Conservation (phyloP, 176 grass and related monocot genomes). For the Hsuehochloa calcarea region DNA sequence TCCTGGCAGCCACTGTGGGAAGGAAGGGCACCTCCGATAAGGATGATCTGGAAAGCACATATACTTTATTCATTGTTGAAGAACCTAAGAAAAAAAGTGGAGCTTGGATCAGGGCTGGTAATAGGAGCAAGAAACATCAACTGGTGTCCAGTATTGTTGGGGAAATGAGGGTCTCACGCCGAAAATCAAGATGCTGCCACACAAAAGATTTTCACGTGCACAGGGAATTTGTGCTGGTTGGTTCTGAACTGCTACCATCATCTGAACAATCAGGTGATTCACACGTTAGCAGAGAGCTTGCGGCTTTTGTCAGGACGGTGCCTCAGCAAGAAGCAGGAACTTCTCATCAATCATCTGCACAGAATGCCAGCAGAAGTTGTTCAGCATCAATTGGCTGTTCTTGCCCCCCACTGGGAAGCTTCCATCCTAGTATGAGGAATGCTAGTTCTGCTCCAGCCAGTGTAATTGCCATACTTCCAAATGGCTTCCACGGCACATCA, state of each 20-base stretch:
- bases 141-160: conserved; percentile 66
- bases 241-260: conserved; percentile 47
- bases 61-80: conserved; percentile 71
- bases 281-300: conserved; percentile 58
- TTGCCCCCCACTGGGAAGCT: conserved; percentile 25
- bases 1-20: conserved; percentile 73
- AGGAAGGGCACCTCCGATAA: conserved; percentile 38
- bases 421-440: conserved; percentile 32
- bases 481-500: conserved; percentile 66
- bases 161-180: conserved; percentile 49
- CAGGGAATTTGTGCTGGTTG: conserved; percentile 85
- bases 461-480: conserved; percentile 63
- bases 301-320: conserved; percentile 55
- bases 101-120: conserved; percentile 58
- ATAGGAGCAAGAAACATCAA: conserved; percentile 72
- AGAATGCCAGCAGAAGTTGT: conserved; percentile 7
- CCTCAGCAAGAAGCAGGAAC: conserved; percentile 43
- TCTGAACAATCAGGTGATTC: conserved; percentile 45
- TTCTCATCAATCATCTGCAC: conserved; percentile 23
- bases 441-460: conserved; percentile 34
- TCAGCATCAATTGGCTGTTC: conserved; percentile 24
- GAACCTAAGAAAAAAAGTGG: conserved; percentile 64
- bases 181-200: conserved; percentile 50
- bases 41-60: conserved; percentile 58
- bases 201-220: conserved; percentile 33